These are phyloP conservation scores for Claviceps purpurea DNA, from an alignment of 2,329 filamentous ascomycete species.

Conservation along the genomic window DNA sequence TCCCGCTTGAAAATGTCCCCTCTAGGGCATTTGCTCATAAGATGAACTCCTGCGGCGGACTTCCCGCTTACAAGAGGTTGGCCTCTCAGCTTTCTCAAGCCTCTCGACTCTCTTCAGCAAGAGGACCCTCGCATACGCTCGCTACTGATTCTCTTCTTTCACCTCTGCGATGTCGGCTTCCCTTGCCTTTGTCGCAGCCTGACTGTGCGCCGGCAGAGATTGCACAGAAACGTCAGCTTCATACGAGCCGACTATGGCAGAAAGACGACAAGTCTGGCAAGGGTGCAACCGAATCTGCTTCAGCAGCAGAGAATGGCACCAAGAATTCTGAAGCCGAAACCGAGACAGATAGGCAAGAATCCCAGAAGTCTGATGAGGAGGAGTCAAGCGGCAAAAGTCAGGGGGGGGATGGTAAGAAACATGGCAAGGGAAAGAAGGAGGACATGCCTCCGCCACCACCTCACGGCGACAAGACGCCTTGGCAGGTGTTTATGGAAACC, in stretches of 20 bases:
- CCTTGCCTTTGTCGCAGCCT: conserved; percentile 18
- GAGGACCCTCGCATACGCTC: conserved; percentile 14
- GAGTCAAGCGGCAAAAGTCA: conserved; percentile 31
- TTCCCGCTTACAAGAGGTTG: conserved; percentile 36
- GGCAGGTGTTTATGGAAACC: conserved; percentile 98
- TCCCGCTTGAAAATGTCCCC: conserved; percentile 27
- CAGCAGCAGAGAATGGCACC: conserved; percentile 13
- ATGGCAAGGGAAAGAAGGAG: conserved; percentile 49
- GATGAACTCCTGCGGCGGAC: conserved; percentile 26
- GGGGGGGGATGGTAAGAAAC: conserved; percentile 13
- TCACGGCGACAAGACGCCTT: conserved; percentile 94
- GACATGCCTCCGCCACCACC: conserved; percentile 77
- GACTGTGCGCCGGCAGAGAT: conserved; percentile 19
- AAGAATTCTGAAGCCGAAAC: conserved; percentile 24
- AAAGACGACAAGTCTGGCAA: conserved; percentile 23
- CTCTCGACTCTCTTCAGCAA: conserved; percentile 14
- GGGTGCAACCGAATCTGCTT: conserved; percentile 8
- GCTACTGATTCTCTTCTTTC: conserved; percentile 18
- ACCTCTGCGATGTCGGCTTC: conserved; percentile 32
- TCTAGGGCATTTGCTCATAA: conserved; percentile 26
- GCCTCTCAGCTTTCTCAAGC: conserved; percentile 21
- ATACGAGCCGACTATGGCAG: conserved; percentile 17
- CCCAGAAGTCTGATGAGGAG: conserved; percentile 29
- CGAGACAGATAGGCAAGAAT: conserved; percentile 27
- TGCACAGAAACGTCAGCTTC: conserved; percentile 19